phyloP scores from a whole-genome alignment of 176 grass and related monocot species.

The Oryza meyeriana region DNA sequence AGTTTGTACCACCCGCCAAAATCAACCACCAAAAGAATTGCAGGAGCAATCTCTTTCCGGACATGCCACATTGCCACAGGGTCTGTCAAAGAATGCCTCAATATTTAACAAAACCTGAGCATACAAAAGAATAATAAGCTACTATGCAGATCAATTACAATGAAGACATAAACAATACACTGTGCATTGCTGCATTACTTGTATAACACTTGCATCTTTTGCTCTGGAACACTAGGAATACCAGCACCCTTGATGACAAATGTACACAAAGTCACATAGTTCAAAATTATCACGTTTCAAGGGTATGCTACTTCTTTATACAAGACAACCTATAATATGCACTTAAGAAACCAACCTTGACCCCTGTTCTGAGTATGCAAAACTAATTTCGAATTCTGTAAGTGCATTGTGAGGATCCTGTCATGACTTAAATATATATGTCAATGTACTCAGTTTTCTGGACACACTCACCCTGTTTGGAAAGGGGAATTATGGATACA shows the following conservation, averaged over 20 bases:
- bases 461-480: neutral
- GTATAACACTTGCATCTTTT: neutral
- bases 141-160: constrained; percentile 28
- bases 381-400: neutral
- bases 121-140: constrained; percentile 65
- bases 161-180: neutral
- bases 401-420: neutral
- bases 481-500: neutral
- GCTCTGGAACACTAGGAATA: neutral
- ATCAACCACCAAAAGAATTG: constrained; percentile 95
- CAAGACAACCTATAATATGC: neutral
- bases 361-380: neutral
- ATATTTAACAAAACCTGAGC: constrained; percentile 77
- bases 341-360: neutral
- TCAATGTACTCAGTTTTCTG: neutral
- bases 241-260: neutral
- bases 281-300: neutral
- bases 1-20: constrained; percentile 92
- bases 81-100: constrained; percentile 92
- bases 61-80: constrained; percentile 96
- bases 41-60: constrained; percentile 66
- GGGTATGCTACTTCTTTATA: neutral
- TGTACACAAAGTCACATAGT: neutral
- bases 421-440: neutral
- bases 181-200: neutral